Evolutionary conservation across 345 rosid species (phyloP), one percentile per base, ranked within the genome.

Genomic region (Eucalyptus guilfoylei): DNA sequence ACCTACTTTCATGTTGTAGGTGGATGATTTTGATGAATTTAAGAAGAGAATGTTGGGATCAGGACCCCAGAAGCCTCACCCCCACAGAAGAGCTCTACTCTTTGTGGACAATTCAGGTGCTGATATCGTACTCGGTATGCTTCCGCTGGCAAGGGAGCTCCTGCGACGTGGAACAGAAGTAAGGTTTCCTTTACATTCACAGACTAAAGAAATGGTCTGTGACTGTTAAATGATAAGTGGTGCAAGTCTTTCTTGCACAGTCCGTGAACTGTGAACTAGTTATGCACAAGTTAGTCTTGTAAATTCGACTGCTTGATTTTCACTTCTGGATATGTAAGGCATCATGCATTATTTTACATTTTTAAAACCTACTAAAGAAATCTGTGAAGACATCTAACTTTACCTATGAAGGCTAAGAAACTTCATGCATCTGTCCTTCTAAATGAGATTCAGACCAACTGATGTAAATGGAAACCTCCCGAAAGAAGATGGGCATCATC

Each of bases 41-140:
- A 98, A 95, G 93, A 96, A 95, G 90, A 95, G 99, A 92, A 96
- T 98, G 96, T 90, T 97, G 88, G 99, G 98, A 72, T 90, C 94
- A 90, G 94, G 91, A 54, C 93, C 91, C 80, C 93, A 93, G 93
- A 95, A 93, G 90, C 97, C 96, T 90, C 90, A 3, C 67, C 96
- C 96, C 37, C 97, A 98, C 90, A 98, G 95, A 93, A 95, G 99
- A 94, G 99, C 99, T 88, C 91, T 98, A 87, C 97, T 98, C 89
- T 98, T 98, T 93, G 99, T 98, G 89, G 99, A 98, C 92, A 98
- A 98, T 93, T 94, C 99, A 4, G 99, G 99, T 88, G 99, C 99
- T 88, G 99, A 98, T 62, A 86, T 98, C 90, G 93, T 98, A 90
- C 93, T 98, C 52, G 99, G 99, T 86, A 98, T 98, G 99, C 98